phyloP scores from a whole-genome alignment of 352 stramenopile species.

The Phytophthora rubi region DNA sequence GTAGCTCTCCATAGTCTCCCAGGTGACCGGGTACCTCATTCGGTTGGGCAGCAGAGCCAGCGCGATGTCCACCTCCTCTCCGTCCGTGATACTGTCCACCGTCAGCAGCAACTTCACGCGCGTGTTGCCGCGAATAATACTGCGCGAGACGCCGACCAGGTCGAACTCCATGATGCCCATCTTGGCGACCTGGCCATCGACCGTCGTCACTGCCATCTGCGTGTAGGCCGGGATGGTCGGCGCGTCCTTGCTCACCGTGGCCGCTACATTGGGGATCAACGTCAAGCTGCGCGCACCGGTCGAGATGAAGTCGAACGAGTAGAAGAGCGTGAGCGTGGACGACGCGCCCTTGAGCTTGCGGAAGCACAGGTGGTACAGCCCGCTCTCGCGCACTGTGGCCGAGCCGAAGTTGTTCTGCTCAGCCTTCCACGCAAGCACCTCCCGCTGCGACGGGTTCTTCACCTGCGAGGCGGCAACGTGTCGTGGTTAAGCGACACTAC shows the following conservation, averaged over 20 bases:
- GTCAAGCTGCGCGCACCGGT: conserved; percentile 55
- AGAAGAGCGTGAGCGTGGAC: conserved; percentile 66
- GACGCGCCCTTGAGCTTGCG: conserved; percentile 65
- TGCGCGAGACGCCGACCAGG: conserved; percentile 66
- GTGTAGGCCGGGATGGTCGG: conserved; percentile 60
- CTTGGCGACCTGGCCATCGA: conserved; percentile 49
- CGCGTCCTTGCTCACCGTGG: conserved; percentile 56
- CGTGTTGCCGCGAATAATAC: conserved; percentile 67
- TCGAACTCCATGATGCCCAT: conserved; percentile 80
- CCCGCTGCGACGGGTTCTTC: conserved; percentile 58
- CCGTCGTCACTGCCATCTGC: conserved; percentile 59
- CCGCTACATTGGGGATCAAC: conserved; percentile 67
- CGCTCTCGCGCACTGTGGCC: conserved; percentile 67
- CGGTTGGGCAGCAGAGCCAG: conserved; percentile 49
- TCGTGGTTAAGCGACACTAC: too few relatives aligned
- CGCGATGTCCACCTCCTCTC: conserved; percentile 54
- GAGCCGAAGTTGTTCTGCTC: conserved; percentile 70
- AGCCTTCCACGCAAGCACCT: conserved; percentile 60
- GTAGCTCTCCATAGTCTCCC: conserved; percentile 58
- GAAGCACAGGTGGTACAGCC: conserved; percentile 85
- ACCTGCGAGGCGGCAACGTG: conserved; percentile 32
- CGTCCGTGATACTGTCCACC: conserved; percentile 59
- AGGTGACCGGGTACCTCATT: conserved; percentile 70
- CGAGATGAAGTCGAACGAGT: conserved; percentile 86
- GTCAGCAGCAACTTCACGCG: conserved; percentile 76